A percentile compares a stretch with the other conserved stretches of the same genome.
phyloP scores from a whole-genome alignment of 2,329 filamentous ascomycete species.

The Rugonectria rugulosa region DNA sequence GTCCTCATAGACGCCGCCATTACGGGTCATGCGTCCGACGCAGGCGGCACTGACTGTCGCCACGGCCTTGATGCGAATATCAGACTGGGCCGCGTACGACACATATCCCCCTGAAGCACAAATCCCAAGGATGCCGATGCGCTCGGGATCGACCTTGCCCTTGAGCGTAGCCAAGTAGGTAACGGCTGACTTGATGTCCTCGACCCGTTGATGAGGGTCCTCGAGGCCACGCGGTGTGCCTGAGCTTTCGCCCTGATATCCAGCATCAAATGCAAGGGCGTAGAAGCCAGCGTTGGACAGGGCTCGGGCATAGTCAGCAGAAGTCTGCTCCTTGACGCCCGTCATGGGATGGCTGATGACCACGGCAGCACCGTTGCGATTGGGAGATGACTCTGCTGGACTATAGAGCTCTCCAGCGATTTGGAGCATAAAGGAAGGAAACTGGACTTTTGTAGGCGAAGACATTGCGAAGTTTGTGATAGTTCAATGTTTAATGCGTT shows the following conservation, averaged over 20 bases:
- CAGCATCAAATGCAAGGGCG: slow-evolving; percentile 46
- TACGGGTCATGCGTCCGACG: slow-evolving; percentile 30
- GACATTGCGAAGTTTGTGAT: background rate
- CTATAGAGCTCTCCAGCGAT: background rate
- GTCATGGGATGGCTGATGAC: slow-evolving; percentile 42
- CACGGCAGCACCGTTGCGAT: slow-evolving; percentile 19
- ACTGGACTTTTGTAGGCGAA: background rate
- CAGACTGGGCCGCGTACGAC: slow-evolving; percentile 42
- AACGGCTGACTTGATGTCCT: slow-evolving; percentile 46
- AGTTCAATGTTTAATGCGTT: too few relatives aligned
- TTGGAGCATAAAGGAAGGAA: background rate
- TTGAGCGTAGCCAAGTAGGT: slow-evolving; percentile 40
- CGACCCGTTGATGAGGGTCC: slow-evolving; percentile 49
- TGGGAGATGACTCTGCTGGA: background rate
- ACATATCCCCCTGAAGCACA: slow-evolving; percentile 49
- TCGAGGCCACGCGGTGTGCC: slow-evolving; percentile 47
- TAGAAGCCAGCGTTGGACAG: slow-evolving; percentile 44
- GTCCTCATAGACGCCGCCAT: background rate
- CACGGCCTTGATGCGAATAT: slow-evolving; percentile 45
- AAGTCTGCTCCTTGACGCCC: slow-evolving; percentile 48
- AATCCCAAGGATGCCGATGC: slow-evolving; percentile 42
- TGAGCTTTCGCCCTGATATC: slow-evolving; percentile 46
- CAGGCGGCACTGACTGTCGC: slow-evolving; percentile 41
- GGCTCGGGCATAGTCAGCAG: slow-evolving; percentile 40
- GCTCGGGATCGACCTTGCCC: slow-evolving; percentile 33